Base-by-base conservation (phyloP, 305 asterid species). In the Lippia alba region DNA sequence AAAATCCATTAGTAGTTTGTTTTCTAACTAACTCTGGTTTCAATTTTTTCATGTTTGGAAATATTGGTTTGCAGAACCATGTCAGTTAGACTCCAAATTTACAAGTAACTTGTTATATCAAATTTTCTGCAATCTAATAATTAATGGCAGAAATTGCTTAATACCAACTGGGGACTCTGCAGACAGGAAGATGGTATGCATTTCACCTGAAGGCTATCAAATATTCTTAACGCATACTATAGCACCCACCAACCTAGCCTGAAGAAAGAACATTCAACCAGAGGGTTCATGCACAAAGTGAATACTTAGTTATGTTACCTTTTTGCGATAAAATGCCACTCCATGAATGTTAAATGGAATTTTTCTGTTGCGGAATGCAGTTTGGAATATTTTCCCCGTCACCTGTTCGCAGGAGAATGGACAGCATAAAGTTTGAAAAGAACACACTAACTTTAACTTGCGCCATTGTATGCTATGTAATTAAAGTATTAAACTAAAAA, bases 261-360 rank as follows among this genome's bases (percentile, higher is more conserved):
- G 4, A 16, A 44, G 14, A 51, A 12, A n/a, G n/a, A 33, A 14
- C 1, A 53, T 16, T 12, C 18, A 36, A 64, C 61, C 56, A 70
- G 32, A 48, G 14, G 69, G 46, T 56, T 57, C 66, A 50, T 15
- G 57, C 12, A 17, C 55, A 66, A 36, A 70, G 15, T 41, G 49
- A 61, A 64, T 24, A 3, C n/a, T 24, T 24, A 24, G 30, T 24
- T 17, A 57, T 60, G 62, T 67, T 69, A 91, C 99, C 98, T 94
- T 91, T 90, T 94, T 94, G 76, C 97, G 88, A 65, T 94, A 94
- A 89, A 94, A 90, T 78, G 99, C 99, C 79, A 94, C 99, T 18
- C 99, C 99, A 68, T 94, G 99, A 66, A 80, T 63, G 78, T 94
- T 94, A 74, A 94, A 94, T 59, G 98, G 98, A 74, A 94, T 88